These are phyloP conservation scores for Moringa oleifera DNA, from an alignment of 345 rosid species.

Conservation along the genomic window DNA sequence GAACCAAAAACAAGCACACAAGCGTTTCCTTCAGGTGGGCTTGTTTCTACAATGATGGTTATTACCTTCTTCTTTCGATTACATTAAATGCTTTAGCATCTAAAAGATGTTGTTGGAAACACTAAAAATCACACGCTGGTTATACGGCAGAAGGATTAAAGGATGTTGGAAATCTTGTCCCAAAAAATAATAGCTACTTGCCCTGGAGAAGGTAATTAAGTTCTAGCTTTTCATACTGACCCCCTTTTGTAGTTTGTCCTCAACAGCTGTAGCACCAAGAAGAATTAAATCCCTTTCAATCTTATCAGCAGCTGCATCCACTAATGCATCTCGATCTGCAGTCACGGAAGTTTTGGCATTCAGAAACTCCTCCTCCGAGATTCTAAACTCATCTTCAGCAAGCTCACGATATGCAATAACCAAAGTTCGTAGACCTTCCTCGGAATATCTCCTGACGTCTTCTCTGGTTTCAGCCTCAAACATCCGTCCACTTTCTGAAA, in stretches of 20 bases:
- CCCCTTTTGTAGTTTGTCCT: conserved; percentile 88
- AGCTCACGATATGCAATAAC: conserved; percentile 74
- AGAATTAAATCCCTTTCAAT: conserved; percentile 73
- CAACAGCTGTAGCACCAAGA: conserved; percentile 93
- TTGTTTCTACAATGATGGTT: too few species aligned
- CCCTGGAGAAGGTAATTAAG: background rate
- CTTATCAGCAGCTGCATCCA: conserved; percentile 51
- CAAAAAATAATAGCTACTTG: background rate
- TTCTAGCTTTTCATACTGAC: conserved; percentile 28
- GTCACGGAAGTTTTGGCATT: conserved; percentile 50
- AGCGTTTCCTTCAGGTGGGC: background rate
- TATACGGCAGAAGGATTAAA: background rate
- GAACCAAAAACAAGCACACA: background rate
- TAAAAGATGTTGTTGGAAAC: background rate
- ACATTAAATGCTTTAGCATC: too few species aligned
- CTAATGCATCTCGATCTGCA: conserved; percentile 45
- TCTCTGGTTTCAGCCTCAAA: conserved; percentile 54
- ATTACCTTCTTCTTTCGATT: too few species aligned
- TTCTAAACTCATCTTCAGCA: conserved; percentile 47
- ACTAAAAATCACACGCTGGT: background rate
- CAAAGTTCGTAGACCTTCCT: conserved; percentile 73
- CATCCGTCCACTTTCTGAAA: conserved; percentile 38
- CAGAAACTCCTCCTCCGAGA: conserved; percentile 55
- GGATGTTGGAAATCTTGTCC: background rate
- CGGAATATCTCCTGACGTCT: conserved; percentile 55